These are phyloP conservation scores for Collybia sordida DNA, from an alignment of 768 basidiomycete species.

Conservation along the genomic window DNA sequence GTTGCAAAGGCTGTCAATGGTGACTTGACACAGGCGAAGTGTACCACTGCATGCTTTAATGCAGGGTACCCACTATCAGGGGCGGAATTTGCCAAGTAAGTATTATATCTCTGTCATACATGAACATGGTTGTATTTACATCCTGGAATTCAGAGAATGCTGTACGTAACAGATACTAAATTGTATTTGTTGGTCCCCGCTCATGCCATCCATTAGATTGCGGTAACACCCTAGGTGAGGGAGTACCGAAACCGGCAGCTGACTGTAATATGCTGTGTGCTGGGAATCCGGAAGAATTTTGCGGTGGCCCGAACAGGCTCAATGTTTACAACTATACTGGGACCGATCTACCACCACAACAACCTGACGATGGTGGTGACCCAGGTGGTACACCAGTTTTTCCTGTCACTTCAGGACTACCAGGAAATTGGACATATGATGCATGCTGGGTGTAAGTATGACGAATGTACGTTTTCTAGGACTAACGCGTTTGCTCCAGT, in stretches of 20 bases:
- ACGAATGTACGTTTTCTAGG: background rate
- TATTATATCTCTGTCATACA: constrained; percentile 21
- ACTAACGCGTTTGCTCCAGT: background rate
- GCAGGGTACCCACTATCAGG: constrained; percentile 42
- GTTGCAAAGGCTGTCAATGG: constrained; percentile 35
- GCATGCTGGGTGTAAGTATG: constrained; percentile 63
- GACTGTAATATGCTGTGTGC: constrained; percentile 69
- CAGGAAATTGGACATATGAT: constrained; percentile 55
- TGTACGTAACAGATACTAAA: constrained; percentile 37
- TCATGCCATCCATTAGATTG: constrained; percentile 41
- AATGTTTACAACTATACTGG: constrained; percentile 74
- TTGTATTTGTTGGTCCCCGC: background rate
- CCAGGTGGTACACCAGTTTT: constrained; percentile 32
- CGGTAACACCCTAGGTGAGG: constrained; percentile 42
- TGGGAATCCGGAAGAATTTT: constrained; percentile 64
- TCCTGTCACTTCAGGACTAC: constrained; percentile 53
- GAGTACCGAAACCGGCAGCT: constrained; percentile 39
- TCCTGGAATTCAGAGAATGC: constrained; percentile 47
- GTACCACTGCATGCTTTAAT: constrained; percentile 61
- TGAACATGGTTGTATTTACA: constrained; percentile 13
- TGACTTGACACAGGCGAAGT: constrained; percentile 51
- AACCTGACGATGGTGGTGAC: constrained; percentile 33
- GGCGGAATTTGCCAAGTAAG: constrained; percentile 38
- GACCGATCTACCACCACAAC: constrained; percentile 40
- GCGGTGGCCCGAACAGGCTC: constrained; percentile 70